These are phyloP conservation scores for Hymenoscyphus infarciens DNA, from an alignment of 2,329 filamentous ascomycete species.

Conservation along the genomic window DNA sequence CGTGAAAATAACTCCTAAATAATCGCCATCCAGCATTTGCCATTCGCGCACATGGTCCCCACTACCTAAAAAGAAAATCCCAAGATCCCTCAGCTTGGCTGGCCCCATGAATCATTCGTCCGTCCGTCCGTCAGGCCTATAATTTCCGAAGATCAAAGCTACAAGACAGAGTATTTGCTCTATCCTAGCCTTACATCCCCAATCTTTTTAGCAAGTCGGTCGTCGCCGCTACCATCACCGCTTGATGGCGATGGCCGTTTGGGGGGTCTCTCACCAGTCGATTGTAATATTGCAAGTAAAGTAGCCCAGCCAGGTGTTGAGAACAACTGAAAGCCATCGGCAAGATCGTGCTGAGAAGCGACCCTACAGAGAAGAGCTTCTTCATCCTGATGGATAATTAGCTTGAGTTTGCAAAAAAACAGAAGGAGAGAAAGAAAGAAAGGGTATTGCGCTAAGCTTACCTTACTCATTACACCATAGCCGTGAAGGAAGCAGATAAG, in stretches of 20 bases:
- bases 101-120: not conserved
- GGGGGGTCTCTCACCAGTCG: slow-evolving; percentile 93
- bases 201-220: slow-evolving; percentile 61
- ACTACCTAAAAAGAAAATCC: not conserved
- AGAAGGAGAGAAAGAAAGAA: too few relatives aligned
- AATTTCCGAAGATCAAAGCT: slow-evolving; percentile 22
- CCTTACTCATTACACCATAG: slow-evolving; percentile 81
- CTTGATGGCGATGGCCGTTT: slow-evolving; percentile 56
- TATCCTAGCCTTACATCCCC: slow-evolving; percentile 54
- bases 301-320: slow-evolving; percentile 92
- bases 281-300: slow-evolving; percentile 86
- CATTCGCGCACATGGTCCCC: not conserved
- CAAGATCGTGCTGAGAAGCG: slow-evolving; percentile 74
- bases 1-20: not conserved
- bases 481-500: slow-evolving; percentile 81
- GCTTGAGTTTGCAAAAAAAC: slow-evolving; percentile 17
- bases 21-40: not conserved
- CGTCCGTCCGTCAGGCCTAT: slow-evolving; percentile 7
- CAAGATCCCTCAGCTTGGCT: not conserved
- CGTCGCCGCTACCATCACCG: slow-evolving; percentile 32
- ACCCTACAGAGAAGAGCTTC: slow-evolving; percentile 81
- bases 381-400: slow-evolving; percentile 65
- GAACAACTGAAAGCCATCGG: slow-evolving; percentile 78
- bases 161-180: slow-evolving; percentile 17
- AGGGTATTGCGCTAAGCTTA: slow-evolving; percentile 41